Evolutionary conservation across 768 basidiomycete species (phyloP).

Genomic region (Terana coerulea): DNA sequence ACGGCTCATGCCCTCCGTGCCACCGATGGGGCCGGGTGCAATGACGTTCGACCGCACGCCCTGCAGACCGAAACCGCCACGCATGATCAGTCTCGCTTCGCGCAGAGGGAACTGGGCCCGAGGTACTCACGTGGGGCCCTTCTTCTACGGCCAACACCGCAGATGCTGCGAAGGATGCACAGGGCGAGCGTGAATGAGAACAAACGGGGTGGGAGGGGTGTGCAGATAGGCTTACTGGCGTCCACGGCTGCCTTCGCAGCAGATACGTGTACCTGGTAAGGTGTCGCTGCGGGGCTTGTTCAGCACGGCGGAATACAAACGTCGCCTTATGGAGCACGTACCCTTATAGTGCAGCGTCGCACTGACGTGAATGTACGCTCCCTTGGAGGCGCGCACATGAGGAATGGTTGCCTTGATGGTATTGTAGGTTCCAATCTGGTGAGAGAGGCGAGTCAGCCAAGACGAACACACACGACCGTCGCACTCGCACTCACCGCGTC

Average conservation of each 20-base stretch:
- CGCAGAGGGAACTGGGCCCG: not conserved
- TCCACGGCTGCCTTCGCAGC: constrained; percentile 95
- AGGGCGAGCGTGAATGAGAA: not conserved
- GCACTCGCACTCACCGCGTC: constrained; percentile 59
- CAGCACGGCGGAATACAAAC: no score
- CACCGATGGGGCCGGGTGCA: constrained; percentile 77
- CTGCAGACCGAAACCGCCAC: constrained; percentile 8
- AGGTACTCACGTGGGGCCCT: constrained; percentile 59
- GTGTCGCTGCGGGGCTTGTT: constrained; percentile 46
- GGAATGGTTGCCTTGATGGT: constrained; percentile 90
- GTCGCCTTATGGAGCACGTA: constrained; percentile 31
- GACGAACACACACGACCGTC: no score
- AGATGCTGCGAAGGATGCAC: constrained; percentile 41
- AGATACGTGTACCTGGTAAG: constrained; percentile 90
- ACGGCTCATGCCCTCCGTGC: constrained; percentile 73
- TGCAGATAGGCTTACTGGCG: constrained; percentile 40
- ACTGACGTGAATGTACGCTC: constrained; percentile 86
- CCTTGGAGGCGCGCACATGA: constrained; percentile 65
- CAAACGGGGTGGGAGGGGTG: not conserved
- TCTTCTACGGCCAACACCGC: constrained; percentile 88
- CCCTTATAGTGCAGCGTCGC: constrained; percentile 85
- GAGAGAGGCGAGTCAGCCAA: constrained; percentile 1
- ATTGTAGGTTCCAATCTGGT: constrained; percentile 85
- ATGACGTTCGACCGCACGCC: constrained; percentile 92
- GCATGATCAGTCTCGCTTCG: not conserved